A percentile compares a stretch with the other conserved stretches of the same genome.
These are phyloP conservation scores for Ophiocordyceps camponoti-floridani DNA, from an alignment of 2,329 filamentous ascomycete species.

Conservation along the genomic window DNA sequence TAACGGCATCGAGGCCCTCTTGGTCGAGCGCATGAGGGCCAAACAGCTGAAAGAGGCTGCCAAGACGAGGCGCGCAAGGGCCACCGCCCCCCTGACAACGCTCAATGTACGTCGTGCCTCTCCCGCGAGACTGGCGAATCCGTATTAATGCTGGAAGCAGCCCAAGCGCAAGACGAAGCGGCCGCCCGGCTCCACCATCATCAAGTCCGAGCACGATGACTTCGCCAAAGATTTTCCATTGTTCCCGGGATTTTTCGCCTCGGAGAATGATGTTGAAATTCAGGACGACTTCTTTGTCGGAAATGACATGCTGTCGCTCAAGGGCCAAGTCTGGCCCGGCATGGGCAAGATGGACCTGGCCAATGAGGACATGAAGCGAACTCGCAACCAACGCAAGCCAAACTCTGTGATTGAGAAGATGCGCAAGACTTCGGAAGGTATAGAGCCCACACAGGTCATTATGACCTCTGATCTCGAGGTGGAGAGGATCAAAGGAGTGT, in stretches of 20 bases:
- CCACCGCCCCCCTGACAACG: conserved; percentile 4
- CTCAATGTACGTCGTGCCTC: conserved; percentile 8
- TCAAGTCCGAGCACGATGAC: conserved; percentile 13
- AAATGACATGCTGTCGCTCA: conserved; percentile 28
- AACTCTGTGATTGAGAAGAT: conserved; percentile 52
- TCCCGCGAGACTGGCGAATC: neutral
- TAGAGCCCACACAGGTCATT: conserved; percentile 47
- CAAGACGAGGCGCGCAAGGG: conserved; percentile 29
- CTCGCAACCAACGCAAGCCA: conserved; percentile 63
- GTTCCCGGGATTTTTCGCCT: conserved; percentile 11
- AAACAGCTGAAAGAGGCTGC: conserved; percentile 50
- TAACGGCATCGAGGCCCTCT: conserved; percentile 51
- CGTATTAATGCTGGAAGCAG: conserved; percentile 4
- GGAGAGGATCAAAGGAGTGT: conserved; percentile 37
- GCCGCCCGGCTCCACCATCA: conserved; percentile 4
- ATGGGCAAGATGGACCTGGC: conserved; percentile 74
- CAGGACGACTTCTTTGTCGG: conserved; percentile 10
- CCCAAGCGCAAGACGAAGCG: conserved; percentile 13
- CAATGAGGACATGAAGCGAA: conserved; percentile 52
- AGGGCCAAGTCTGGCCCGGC: conserved; percentile 57
- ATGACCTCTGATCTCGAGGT: conserved; percentile 35
- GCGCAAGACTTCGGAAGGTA: conserved; percentile 41
- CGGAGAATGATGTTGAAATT: conserved; percentile 11
- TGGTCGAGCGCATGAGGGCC: conserved; percentile 59
- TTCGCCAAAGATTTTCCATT: conserved; percentile 9